Base-by-base conservation (phyloP, 495 filamentous ascomycete species). In the Podospora pseudocomata region DNA sequence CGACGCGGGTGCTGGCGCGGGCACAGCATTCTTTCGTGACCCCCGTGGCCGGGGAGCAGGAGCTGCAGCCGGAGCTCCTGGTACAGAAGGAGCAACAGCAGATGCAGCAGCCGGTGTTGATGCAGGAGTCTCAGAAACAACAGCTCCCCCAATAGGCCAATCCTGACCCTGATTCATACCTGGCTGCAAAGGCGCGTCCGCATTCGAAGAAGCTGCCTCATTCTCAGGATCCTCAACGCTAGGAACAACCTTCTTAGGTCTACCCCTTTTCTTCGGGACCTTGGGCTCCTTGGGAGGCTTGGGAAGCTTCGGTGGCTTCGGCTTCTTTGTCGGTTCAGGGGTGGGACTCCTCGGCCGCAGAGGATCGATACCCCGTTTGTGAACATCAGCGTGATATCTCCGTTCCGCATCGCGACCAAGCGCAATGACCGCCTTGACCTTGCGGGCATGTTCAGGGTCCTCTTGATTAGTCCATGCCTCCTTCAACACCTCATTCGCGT, bases 381-480 rank as follows among this genome's bases (percentile, higher is more conserved):
- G 9, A 39, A 67, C 44, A 19, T 92, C 89, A 70, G 90, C 87
- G 13, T 88, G 86, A 32, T 90, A 84, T 28, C 92, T 83, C 76
- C 93, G 91, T 84, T 89, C 86, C 5, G 90, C 89, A 80, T 94
- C 91, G 53, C 89, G 82, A 63, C 87, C 89, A 2, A 94, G 80
- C 0, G 88, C 80, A 63, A 93, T 88, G 54, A 94, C 74, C 11
- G 90, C 90, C 75, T 86, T 91, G 32, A 86, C 68, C 72, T 88
- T 91, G 60, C 74, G 77, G n/a, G 74, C 63, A 64, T 89, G 80
- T 7, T 84, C 78, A 6, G 87, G 82, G 70, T 90, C 88, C 1
- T 39, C 87, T 11, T 82, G 79, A 0, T 83, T 85, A 5, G 92
- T 80, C 13, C 88, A 84, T 20, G 77, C 79, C 13, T 49, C 39